Evolutionary conservation across 441 rosid genomes (phyloP), one percentile per base, ranked within the genome.

Genomic region (Euphorbia corollata): DNA sequence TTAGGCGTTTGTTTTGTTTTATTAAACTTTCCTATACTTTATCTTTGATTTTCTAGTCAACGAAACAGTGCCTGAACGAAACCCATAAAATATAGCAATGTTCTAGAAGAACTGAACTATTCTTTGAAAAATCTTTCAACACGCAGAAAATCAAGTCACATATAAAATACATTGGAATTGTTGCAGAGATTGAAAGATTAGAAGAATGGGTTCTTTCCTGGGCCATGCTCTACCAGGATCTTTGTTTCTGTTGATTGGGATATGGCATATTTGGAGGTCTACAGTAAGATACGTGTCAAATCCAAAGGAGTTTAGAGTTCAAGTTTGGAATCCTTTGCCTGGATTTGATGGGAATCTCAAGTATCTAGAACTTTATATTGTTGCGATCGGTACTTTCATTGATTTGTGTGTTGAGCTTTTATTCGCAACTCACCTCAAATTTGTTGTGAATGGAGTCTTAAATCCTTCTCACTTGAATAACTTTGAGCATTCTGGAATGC

Each of bases 401-500:
- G 98, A 92, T 76, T 57, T 92, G 81, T 88, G 94, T 51, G 81
- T 92, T 12, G 98, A 92, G 85, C 88, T 92, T 56, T 63, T 92
- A 60, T 90, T 36, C 41, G 41, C 98, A 0, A 86, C 97, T 68
- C 98, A 93, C 81, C 96, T 93, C 76, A 86, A 78, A 67, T 82
- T 90, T 72, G 85, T 87, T 65, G 91, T 87, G 18, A 67, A 87
- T 48, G 96, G 96, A 64, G 83, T 82, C 38, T 73, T 93, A 81
- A 93, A 90, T 72, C 96, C 97, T n/a, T 75, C 82, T 16, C 97
- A 93, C 79, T 82, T 93, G 91, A 90, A 90, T 62, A 88, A 93
- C 79, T 93, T 93, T 13, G 97, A 93, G 80, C 98, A 93, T 64
- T 81, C 92, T 0, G 98, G 96, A 54, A 93, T 93, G 98, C 97